Base-by-base conservation (phyloP, 306 rosid genomes). In the Prunus mume region DNA sequence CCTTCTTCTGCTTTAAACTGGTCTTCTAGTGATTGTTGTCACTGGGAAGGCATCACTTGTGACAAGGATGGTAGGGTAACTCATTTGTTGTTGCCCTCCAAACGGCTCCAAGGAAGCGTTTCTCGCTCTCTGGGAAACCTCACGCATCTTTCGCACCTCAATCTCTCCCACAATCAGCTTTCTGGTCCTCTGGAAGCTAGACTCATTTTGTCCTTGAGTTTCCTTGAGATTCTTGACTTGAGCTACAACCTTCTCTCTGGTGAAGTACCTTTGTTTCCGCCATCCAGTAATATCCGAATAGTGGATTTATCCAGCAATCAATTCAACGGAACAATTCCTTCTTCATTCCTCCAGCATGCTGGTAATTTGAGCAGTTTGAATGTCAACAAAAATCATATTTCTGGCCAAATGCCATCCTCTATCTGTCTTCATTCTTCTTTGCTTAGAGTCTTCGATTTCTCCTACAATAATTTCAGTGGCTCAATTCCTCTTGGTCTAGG, bases 41-140 rank as follows among this genome's bases (percentile, higher is more conserved):
- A 25, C 17, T 51, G 74, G 61, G 74, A 69, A 5, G 74, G 62
- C 19, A 51, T 51, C 47, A 12, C 46, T 69, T 69, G 62, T 69
- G 62, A 28, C 18, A 2, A 0, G 6, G 3, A n/a, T 19, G 60
- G 73, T 15, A 18, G 43, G 8, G 73, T 69, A 9, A 68, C 58
- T 1, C 73, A 69, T 8, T 9, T 69, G 6, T 50, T 4, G 43
- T 27, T 69, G 45, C 73, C 61, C 58, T 69, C 61, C 13, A 49
- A 27, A 8, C 1, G 6, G 46, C 10, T 50, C 73, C 22, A 69
- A 69, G 61, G 73, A 17, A 6, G 46, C 18, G 0, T 69, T 69
- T 28, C 43, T 17, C 0, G 0, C 46, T 27, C 73, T 0, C 73
- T 69, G 3, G 15, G 57, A 46, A 25, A 2, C 17, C 73, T 69